Percentiles rank a stretch among this genome's conserved stretches.
Evolutionary conservation across 2,329 filamentous ascomycete genomes (phyloP).

Genomic region (Alternaria viburni): DNA sequence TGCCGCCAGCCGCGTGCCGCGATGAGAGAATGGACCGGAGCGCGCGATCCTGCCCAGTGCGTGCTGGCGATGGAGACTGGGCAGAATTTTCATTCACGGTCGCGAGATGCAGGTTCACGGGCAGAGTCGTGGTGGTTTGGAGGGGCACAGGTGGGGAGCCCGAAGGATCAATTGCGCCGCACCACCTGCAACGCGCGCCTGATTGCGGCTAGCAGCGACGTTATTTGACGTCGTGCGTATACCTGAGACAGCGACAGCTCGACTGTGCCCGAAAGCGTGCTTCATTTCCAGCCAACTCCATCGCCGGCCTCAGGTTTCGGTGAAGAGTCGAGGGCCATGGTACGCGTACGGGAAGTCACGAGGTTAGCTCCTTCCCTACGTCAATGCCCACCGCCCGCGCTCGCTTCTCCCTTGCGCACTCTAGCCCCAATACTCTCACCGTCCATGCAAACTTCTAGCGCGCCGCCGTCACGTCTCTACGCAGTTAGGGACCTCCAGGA

Average conservation of each 20-base stretch:
- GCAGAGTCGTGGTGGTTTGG: conserved; percentile 1
- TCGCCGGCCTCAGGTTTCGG: conserved; percentile 19
- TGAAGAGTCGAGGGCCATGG: neutral
- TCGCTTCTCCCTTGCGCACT: neutral
- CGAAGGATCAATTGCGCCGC: conserved; percentile 18
- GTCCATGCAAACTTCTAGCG: conserved; percentile 9
- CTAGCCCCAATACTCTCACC: conserved; percentile 6
- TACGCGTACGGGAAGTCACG: neutral
- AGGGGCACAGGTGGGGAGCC: conserved; percentile 12
- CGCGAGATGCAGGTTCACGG: conserved; percentile 3
- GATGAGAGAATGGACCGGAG: conserved; percentile 21
- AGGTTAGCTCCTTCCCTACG: conserved; percentile 3
- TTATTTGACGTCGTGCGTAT: conserved; percentile 22
- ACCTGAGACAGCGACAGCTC: conserved; percentile 31
- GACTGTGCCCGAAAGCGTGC: conserved; percentile 16
- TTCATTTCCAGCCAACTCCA: conserved; percentile 9
- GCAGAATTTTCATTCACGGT: conserved; percentile 11
- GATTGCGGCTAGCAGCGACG: conserved; percentile 21
- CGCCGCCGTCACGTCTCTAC: neutral
- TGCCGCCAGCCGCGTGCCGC: conserved; percentile 32
- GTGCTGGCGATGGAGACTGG: conserved; percentile 3
- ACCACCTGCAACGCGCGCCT: conserved; percentile 17
- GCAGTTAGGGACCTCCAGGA: neutral
- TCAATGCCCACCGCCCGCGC: conserved; percentile 6
- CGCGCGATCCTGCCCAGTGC: conserved; percentile 4